These are phyloP conservation scores for Xylaria acuta DNA, from an alignment of 495 filamentous ascomycete genomes.

Conservation along the genomic window DNA sequence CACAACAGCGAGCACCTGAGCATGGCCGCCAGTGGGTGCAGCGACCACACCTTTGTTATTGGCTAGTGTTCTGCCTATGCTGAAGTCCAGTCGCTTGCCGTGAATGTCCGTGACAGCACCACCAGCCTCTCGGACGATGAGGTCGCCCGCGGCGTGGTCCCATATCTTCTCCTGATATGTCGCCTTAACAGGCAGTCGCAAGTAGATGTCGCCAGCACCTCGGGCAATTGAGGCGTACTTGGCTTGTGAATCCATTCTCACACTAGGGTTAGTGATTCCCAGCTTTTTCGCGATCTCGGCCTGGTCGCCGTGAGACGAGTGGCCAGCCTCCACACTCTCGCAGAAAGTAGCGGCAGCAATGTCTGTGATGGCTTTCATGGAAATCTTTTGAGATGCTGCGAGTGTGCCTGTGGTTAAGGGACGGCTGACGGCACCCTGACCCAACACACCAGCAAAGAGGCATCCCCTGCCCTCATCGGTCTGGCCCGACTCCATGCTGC, in stretches of 20 bases:
- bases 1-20: slow-evolving; percentile 79
- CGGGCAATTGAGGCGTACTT: slow-evolving; percentile 97
- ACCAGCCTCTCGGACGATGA: slow-evolving; percentile 94
- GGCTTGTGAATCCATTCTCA: slow-evolving; percentile 95
- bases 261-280: slow-evolving; percentile 82
- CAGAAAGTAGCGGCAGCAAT: slow-evolving; percentile 86
- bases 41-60: slow-evolving; percentile 94
- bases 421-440: slow-evolving; percentile 78
- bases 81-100: slow-evolving; percentile 83
- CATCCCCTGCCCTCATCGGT: slow-evolving; percentile 76
- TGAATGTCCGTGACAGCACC: slow-evolving; percentile 87
- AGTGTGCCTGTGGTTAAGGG: slow-evolving; percentile 68
- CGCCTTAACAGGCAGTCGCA: slow-evolving; percentile 81
- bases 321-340: slow-evolving; percentile 90
- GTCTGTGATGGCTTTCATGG: slow-evolving; percentile 76
- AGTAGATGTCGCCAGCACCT: slow-evolving; percentile 92
- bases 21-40: slow-evolving; percentile 76
- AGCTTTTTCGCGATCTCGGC: slow-evolving; percentile 82
- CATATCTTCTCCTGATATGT: slow-evolving; percentile 99
- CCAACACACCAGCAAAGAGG: slow-evolving; percentile 78
- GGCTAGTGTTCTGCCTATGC: slow-evolving; percentile 81
- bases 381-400: slow-evolving; percentile 65
- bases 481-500: slow-evolving; percentile 70
- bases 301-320: slow-evolving; percentile 87
- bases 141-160: slow-evolving; percentile 97